A percentile compares a stretch with the other conserved stretches of the same genome.
phyloP scores from a whole-genome alignment of 148 eudicot genomes.

The Persicaria maculosa region DNA sequence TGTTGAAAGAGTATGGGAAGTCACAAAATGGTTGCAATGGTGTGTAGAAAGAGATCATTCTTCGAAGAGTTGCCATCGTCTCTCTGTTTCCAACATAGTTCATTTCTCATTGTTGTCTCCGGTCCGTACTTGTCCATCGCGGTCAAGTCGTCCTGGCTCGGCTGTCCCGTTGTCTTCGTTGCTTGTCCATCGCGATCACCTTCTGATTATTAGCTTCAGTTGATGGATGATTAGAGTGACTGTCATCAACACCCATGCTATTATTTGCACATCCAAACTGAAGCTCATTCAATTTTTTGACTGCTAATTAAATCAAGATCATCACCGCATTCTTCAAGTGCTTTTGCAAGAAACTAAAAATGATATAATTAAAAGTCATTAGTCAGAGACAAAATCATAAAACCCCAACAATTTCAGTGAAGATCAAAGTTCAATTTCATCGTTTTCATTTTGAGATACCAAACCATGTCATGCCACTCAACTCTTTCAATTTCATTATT shows the following conservation, averaged over 20 bases:
- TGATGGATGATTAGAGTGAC: constrained; percentile 17
- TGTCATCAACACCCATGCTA: constrained; percentile 15
- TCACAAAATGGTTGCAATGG: constrained; percentile 8
- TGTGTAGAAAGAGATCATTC: constrained; percentile 26
- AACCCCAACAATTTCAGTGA: background rate
- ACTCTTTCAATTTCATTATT: too few species aligned
- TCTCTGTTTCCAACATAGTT: constrained; percentile 37
- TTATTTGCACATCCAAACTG: constrained; percentile 39
- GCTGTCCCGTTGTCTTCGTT: too few species aligned
- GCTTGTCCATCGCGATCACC: background rate
- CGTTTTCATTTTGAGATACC: too few species aligned
- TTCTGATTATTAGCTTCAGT: background rate
- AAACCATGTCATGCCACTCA: too few species aligned
- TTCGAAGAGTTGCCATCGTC: constrained; percentile 68
- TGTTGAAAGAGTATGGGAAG: background rate
- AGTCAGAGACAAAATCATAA: background rate
- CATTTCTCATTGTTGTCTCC: constrained; percentile 47
- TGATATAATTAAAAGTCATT: background rate
- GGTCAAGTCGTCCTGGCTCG: too few species aligned
- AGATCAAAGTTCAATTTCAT: background rate
- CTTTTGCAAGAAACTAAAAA: constrained; percentile 59
- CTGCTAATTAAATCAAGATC: constrained; percentile 73
- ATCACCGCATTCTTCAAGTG: constrained; percentile 61
- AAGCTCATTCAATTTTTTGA: constrained; percentile 62
- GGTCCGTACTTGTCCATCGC: background rate